Base-by-base conservation (phyloP, 148 eudicot species). In the Salicornia ramosissima region DNA sequence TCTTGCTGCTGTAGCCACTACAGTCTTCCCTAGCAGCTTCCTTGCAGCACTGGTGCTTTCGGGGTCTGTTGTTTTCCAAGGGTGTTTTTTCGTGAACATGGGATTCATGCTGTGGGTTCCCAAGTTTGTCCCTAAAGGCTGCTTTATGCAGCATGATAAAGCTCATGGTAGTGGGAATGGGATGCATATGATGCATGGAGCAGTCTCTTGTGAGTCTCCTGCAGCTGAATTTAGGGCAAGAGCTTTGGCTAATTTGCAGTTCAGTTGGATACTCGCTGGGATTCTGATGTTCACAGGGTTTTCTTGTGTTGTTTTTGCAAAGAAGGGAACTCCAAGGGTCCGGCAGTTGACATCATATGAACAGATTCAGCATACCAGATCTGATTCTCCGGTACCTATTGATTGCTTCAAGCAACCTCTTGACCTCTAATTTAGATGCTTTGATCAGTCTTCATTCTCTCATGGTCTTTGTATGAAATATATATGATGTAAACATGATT, bases 251-350 rank as follows among this genome's bases (percentile, higher is more conserved):
- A 93, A 90, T 74, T 72, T 90, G 85, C 96, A 90, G 57, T 88
- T 93, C 40, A 86, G 98, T 76, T 93, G 98, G 95, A 84, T 78
- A 73, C 79, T 92, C n/a, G 83, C 94, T 1, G 91, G 82, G 19
- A 85, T 90, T 45, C 65, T 85, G 83, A 65, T 85, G 51, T 65
- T 87, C 34, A 71, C 79, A 24, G 81, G 83, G 12, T 54, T 75
- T 30, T 45, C 72, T 40, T 87, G 83, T 68, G 30, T 85, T 58
- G 64, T 55, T 47, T 68, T 79, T 39, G 77, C 82, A 26, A 82
- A 65, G 55, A 84, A 61, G 28, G 71, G 62, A 21, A 15, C 51
- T 55, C 75, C 73, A 3, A 70, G 81, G 66, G 77, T 71, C 33
- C 78, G 28, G 11, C 68, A 60, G 33, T 52, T 72, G 69, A 77